These are phyloP conservation scores for Daldinia grandis DNA, from an alignment of 495 filamentous ascomycete genomes.

Conservation along the genomic window DNA sequence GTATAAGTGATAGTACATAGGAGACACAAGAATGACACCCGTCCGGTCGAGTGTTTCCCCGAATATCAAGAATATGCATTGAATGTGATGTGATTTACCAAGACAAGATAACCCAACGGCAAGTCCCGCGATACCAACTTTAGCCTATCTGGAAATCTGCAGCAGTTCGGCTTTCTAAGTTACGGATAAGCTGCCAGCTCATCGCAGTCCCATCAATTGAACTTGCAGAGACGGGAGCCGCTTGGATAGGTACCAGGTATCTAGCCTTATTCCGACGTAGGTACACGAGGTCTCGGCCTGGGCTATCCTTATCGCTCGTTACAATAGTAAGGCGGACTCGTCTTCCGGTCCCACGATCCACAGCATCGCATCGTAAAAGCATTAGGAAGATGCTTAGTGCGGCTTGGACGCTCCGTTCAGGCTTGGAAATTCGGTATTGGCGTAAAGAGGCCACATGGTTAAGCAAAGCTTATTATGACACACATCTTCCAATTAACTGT, in stretches of 20 bases:
- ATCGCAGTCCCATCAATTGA: slow-evolving; percentile 20
- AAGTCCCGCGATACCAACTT: slow-evolving; percentile 34
- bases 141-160: slow-evolving; percentile 36
- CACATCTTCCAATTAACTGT: neutral
- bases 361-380: neutral
- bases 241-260: no score
- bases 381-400: neutral
- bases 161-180: slow-evolving; percentile 28
- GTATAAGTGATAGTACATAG: neutral
- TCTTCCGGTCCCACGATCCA: neutral
- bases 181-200: slow-evolving; percentile 32
- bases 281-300: slow-evolving; percentile 3
- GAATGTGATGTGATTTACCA: slow-evolving; percentile 4
- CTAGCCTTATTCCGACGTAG: slow-evolving; percentile 35
- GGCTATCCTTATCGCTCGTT: slow-evolving; percentile 11
- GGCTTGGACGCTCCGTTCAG: neutral
- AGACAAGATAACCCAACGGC: slow-evolving; percentile 18
- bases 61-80: slow-evolving; percentile 4
- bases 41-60: slow-evolving; percentile 13
- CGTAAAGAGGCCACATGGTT: neutral
- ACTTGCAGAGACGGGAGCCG: slow-evolving; percentile 24
- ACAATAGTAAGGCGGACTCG: slow-evolving; percentile 10
- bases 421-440: neutral
- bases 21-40: neutral
- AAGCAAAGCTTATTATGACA: slow-evolving; percentile 2